Conservation (phyloP, 1,139 yeast species). For the Yamadazyma oceani region DNA sequence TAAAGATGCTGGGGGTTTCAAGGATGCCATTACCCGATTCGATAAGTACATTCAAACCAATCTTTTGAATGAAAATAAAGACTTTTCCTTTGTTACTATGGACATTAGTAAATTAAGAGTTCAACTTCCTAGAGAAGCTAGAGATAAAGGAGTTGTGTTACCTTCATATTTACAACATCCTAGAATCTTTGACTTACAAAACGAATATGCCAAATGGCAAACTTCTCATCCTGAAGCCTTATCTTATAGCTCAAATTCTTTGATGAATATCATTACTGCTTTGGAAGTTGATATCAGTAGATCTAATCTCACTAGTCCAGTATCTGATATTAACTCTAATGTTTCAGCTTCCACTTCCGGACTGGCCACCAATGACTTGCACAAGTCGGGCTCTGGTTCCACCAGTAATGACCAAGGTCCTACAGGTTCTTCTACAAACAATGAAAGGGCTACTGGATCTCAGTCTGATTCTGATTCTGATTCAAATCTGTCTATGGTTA, state of each 20-base stretch:
- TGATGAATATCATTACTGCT: conserved; percentile 57
- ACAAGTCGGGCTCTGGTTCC: no score
- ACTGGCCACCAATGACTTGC: no score
- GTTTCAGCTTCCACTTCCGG: no score
- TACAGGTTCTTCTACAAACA: not conserved
- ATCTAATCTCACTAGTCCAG: conserved; percentile 1
- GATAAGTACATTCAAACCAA: conserved; percentile 50
- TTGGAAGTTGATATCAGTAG: conserved; percentile 50
- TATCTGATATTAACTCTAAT: conserved; percentile 2
- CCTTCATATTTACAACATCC: conserved; percentile 80
- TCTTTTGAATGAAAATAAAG: conserved; percentile 42
- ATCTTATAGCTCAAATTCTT: conserved; percentile 49
- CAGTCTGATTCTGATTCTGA: not conserved
- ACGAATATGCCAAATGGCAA: conserved; percentile 75
- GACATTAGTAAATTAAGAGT: conserved; percentile 73
- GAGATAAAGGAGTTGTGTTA: conserved; percentile 68
- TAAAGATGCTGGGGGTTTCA: conserved; percentile 51
- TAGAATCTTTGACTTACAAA: conserved; percentile 69
- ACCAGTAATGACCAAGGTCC: no score
- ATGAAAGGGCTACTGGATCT: not conserved
- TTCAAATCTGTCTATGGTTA: conserved; percentile 6
- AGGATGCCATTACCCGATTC: conserved; percentile 58
- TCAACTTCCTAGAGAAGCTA: conserved; percentile 76
- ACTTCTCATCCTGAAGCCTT: conserved; percentile 58
- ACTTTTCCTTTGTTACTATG: conserved; percentile 67